A percentile compares a stretch with the other conserved stretches of the same genome.
Conservation (phyloP, 805 yeast genomes). For the Candida easanensis region DNA sequence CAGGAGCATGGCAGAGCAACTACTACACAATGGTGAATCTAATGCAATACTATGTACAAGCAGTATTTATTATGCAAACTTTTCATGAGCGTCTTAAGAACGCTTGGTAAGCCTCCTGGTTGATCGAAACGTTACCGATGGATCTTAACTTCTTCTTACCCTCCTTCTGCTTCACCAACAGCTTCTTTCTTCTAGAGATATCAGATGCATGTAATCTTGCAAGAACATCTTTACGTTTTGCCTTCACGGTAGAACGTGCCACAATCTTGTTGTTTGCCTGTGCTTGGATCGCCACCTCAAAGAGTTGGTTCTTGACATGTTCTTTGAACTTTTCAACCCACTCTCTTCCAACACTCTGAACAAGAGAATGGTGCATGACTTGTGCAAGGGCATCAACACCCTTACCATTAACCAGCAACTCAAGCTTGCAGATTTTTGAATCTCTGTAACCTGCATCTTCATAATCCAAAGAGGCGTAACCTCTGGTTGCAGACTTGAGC, state of each 20-base stretch:
- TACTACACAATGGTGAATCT: too few relatives aligned
- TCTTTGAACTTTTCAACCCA: constrained; percentile 83
- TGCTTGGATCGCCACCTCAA: constrained; percentile 92
- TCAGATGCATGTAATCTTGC: constrained; percentile 94
- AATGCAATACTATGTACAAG: too few relatives aligned
- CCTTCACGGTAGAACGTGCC: constrained; percentile 92
- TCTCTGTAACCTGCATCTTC: constrained; percentile 87
- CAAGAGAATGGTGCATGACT: constrained; percentile 81
- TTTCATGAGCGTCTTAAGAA: constrained; percentile 45
- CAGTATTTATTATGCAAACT: too few relatives aligned
- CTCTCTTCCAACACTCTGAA: constrained; percentile 68
- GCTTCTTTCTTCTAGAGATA: constrained; percentile 82
- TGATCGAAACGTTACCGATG: constrained; percentile 73
- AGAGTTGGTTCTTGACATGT: constrained; percentile 76
- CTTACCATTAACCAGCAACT: constrained; percentile 82
- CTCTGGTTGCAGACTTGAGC: constrained; percentile 83
- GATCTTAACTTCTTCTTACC: constrained; percentile 86
- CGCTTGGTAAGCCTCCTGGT: constrained; percentile 86
- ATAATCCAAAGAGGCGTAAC: constrained; percentile 92
- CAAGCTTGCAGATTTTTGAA: constrained; percentile 83
- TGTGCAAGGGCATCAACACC: constrained; percentile 91
- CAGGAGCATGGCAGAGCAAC: too few relatives aligned
- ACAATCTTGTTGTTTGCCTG: constrained; percentile 73
- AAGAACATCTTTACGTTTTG: constrained; percentile 91
- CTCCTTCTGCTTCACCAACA: constrained; percentile 84